Evolutionary conservation across 768 basidiomycete genomes (phyloP).

Genomic region (Lactarius hengduanensis): DNA sequence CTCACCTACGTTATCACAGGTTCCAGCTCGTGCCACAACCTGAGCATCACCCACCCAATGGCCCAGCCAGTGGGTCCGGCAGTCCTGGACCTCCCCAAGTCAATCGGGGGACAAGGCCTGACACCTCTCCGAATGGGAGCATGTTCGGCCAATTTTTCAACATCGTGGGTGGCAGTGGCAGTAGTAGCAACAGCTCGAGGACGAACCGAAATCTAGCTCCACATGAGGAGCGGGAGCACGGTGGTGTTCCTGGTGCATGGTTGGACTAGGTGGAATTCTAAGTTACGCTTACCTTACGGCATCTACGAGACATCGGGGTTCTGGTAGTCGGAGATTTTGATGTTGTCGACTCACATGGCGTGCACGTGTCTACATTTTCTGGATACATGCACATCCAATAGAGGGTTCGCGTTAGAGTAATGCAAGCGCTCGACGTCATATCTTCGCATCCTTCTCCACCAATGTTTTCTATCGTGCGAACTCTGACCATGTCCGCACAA

Average conservation of each 20-base stretch:
- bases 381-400: conserved; percentile 12
- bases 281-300: not conserved
- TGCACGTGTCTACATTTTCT: conserved; percentile 10
- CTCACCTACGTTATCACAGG: conserved; percentile 38
- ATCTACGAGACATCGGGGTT: not conserved
- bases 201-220: conserved; percentile 13
- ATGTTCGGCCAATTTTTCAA: conserved; percentile 23
- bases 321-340: conserved; percentile 5
- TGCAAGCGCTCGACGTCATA: not conserved
- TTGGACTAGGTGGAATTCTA: not conserved
- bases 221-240: conserved; percentile 12
- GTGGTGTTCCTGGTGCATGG: not conserved
- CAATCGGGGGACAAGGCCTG: conserved; percentile 21
- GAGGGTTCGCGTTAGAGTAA: not conserved
- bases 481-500: not conserved
- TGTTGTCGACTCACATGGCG: not conserved
- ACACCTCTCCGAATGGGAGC: conserved; percentile 9
- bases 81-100: conserved; percentile 8
- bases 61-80: conserved; percentile 21
- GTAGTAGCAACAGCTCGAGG: conserved; percentile 12
- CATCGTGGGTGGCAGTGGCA: conserved; percentile 18
- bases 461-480: too few species aligned
- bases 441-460: not conserved
- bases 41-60: conserved; percentile 14
- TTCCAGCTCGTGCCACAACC: conserved; percentile 70